phyloP scores from a whole-genome alignment of 192 early-diverging fungal species.

The Backusella tarrabulga region DNA sequence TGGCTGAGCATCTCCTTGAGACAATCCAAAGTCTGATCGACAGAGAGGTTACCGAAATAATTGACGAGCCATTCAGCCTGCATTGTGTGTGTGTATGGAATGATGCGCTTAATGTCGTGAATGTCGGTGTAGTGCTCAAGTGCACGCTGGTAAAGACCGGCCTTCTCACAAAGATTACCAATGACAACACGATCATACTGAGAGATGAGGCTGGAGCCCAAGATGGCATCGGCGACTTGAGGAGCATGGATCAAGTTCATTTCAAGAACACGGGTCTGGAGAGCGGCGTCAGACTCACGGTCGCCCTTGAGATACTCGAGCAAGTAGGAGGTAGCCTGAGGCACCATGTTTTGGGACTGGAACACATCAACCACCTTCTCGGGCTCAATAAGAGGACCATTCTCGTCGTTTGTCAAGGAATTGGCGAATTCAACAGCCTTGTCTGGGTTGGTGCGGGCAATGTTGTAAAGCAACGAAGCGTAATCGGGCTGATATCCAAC shows the following conservation, averaged over 20 bases:
- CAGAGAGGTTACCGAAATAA: slow-evolving; percentile 94
- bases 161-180: slow-evolving; percentile 95
- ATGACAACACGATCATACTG: slow-evolving; percentile 94
- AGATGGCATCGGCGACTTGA: slow-evolving; percentile 98
- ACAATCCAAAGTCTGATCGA: slow-evolving; percentile 94
- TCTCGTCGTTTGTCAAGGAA: slow-evolving; percentile 80
- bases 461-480: slow-evolving; percentile 82
- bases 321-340: slow-evolving; percentile 96
- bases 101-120: slow-evolving; percentile 93
- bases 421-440: slow-evolving; percentile 93
- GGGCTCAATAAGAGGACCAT: slow-evolving; percentile 79
- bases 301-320: slow-evolving; percentile 96
- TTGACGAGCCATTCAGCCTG: slow-evolving; percentile 89
- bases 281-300: slow-evolving; percentile 82
- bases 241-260: slow-evolving; percentile 97
- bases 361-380: slow-evolving; percentile 94
- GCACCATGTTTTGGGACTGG: slow-evolving; percentile 86
- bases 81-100: slow-evolving; percentile 86
- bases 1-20: slow-evolving; percentile 90
- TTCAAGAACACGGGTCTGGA: slow-evolving; percentile 95
- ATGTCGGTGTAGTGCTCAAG: slow-evolving; percentile 97
- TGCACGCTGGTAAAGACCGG: slow-evolving; percentile 94
- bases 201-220: slow-evolving; percentile 94
- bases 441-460: slow-evolving; percentile 89
- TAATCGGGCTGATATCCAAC: slow-evolving; percentile 96